Evolutionary conservation across 148 eudicot species (phyloP), one percentile per base, ranked within the genome.

Genomic region (Salicornia ramosissima): DNA sequence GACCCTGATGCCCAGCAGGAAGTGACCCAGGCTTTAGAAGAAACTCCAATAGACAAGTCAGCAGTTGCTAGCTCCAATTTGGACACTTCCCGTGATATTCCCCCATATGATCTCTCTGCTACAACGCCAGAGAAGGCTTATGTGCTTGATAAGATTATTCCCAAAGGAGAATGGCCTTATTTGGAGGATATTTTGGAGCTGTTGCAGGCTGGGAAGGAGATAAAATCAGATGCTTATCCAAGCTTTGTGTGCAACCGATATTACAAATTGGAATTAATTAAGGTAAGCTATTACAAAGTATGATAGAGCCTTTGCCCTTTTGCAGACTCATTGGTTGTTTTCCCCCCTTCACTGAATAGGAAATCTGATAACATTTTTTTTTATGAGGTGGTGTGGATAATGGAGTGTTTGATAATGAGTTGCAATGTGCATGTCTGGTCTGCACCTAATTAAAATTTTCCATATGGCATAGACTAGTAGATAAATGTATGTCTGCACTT

Each of bases 121-220:
- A 82, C 86, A 67, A 68, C 79, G 34, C 88, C 92, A 5, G 78
- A 85, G 67, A 79, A 45, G 74, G 96, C 96, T 72, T 95, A 95
- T 83, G 96, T 97, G 58, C 80, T 95, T 19, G 87, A 91, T 25
- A 85, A 81, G 75, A 91, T 95, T 34, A 95, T 95, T 71, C 71
- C 75, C 15, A 75, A 75, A 24, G 97, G 97, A 68, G 99, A 95
- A 68, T 87, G 91, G 96, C 85, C 76, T 77, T 87, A 80, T 67
- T 83, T 95, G 31, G 16, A 51, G 4, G 96, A 95, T 69, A 72
- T 91, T 60, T 70, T 82, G 68, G 78, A 83, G 40, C 75, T 80
- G 50, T 57, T 58, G 6, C 81, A 86, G 11, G 52, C 68, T 36
- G 88, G 86, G 47, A 64, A 71, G 52, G 91, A 86, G 47, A 33